Base-by-base conservation (phyloP, 2,329 filamentous ascomycete genomes). In the Aspergillus fijiensis region DNA sequence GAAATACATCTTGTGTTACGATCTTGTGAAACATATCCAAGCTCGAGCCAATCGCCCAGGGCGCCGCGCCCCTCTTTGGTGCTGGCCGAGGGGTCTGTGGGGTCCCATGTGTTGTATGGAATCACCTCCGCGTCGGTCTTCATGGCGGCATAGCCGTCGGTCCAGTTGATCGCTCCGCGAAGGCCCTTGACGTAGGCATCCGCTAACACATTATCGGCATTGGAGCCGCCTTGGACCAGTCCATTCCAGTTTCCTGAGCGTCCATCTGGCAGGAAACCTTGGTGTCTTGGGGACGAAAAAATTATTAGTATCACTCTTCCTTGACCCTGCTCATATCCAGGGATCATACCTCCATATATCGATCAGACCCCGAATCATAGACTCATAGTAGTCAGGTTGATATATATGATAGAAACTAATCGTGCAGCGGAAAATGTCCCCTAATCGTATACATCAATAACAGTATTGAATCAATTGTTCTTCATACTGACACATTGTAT, bases 131-230 rank as follows among this genome's bases (percentile, higher is more conserved):
- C 89, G 65, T 91, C 83, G 21, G 84, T 88, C 12, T 84, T 76
- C 86, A 89, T 88, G 21, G 87, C 85, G 1, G 80, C 76, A 62
- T 85, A 88, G 2, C 81, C 87, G 49, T 85, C 83, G 0, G 79
- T 77, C 89, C 89, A 91, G 73, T 91, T 80, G 51, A 91, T 79
- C 1, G 76, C 77, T 2, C 85, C 86, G 7, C 82, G 78, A 2
- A 90, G 82, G 0, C 87, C 87, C 72, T 91, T 91, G 31, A 90
- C 81, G 61, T 85, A 91, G 0, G 88, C 89, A 68, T 92, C 89
- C 2, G 88, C 88, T 9, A 91, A 81, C 4, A 91, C 84, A 56
- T 89, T 90, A 69, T 91, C 88, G 3, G 85, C 84, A 68, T 91
- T 89, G 2, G 84, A 88, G 4, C 89, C 89, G 14, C 87, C 88